Percentiles rank a stretch among this genome's conserved stretches.
Evolutionary conservation across 257 asterid genomes (phyloP).

Genomic region (Solanum phureja): DNA sequence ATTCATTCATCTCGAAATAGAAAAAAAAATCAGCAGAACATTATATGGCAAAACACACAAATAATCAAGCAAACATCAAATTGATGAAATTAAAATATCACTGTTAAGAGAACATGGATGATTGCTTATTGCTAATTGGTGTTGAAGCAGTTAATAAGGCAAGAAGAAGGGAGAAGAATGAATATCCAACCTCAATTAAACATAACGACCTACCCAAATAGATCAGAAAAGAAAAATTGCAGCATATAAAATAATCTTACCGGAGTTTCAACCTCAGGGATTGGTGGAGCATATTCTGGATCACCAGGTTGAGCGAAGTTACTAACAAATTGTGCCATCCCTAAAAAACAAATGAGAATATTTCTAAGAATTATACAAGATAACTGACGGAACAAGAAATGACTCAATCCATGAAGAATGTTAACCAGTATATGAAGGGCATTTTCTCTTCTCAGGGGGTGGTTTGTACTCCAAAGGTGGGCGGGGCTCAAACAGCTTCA

Average conservation of each 20-base stretch:
- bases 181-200: neutral
- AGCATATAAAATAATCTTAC: slow-evolving; percentile 32
- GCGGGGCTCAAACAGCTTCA: slow-evolving; percentile 91
- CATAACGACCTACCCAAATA: neutral
- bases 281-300: slow-evolving; percentile 79
- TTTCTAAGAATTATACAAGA: neutral
- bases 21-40: neutral
- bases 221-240: neutral
- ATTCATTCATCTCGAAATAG: neutral
- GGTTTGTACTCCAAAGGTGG: slow-evolving; percentile 92
- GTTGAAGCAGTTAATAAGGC: neutral
- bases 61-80: neutral
- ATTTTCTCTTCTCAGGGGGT: slow-evolving; percentile 92
- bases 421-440: slow-evolving; percentile 74
- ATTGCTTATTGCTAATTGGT: neutral
- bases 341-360: slow-evolving; percentile 19
- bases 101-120: neutral
- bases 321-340: slow-evolving; percentile 72
- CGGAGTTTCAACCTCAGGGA: slow-evolving; percentile 80
- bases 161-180: neutral
- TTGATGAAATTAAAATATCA: neutral
- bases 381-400: neutral
- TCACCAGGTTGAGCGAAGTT: slow-evolving; percentile 82
- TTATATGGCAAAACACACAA: neutral
- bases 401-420: neutral